Conservation (phyloP, 2,329 filamentous ascomycete species). For the Monosporascus sp. region DNA sequence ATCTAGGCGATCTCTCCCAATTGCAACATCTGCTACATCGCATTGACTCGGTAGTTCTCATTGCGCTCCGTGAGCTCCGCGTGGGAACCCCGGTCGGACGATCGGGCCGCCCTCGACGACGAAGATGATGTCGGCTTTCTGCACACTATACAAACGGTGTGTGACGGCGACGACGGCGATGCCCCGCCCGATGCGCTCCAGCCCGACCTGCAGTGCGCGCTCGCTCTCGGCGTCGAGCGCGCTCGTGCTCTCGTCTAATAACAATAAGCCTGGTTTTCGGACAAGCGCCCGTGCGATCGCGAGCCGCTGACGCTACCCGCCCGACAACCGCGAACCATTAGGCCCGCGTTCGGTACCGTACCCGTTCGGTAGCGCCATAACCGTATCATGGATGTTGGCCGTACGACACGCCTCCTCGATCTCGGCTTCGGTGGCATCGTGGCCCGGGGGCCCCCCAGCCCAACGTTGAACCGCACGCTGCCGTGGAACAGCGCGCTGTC, state of each 20-base stretch:
- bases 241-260: conserved; percentile 67
- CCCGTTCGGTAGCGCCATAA: conserved; percentile 48
- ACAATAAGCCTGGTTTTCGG: conserved; percentile 56
- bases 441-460: conserved; percentile 36
- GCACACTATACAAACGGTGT: conserved; percentile 39
- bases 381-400: conserved; percentile 56
- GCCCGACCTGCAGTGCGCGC: conserved; percentile 49
- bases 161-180: conserved; percentile 40
- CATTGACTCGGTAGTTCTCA: conserved; percentile 27
- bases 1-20: too few relatives aligned
- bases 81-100: conserved; percentile 32
- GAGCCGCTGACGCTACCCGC: conserved; percentile 65
- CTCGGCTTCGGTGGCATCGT: conserved; percentile 41
- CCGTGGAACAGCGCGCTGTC: conserved; percentile 37
- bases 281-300: conserved; percentile 65
- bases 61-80: conserved; percentile 31
- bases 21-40: conserved; percentile 17
- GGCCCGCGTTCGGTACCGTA: conserved; percentile 55
- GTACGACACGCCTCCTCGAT: conserved; percentile 51
- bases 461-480: conserved; percentile 35
- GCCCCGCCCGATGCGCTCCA: conserved; percentile 41
- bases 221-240: conserved; percentile 61
- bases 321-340: conserved; percentile 60
- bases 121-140: conserved; percentile 38
- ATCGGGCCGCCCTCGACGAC: conserved; percentile 35